Conservation (phyloP, 1,139 yeast species). For the Tardiomyces digboiensis region DNA sequence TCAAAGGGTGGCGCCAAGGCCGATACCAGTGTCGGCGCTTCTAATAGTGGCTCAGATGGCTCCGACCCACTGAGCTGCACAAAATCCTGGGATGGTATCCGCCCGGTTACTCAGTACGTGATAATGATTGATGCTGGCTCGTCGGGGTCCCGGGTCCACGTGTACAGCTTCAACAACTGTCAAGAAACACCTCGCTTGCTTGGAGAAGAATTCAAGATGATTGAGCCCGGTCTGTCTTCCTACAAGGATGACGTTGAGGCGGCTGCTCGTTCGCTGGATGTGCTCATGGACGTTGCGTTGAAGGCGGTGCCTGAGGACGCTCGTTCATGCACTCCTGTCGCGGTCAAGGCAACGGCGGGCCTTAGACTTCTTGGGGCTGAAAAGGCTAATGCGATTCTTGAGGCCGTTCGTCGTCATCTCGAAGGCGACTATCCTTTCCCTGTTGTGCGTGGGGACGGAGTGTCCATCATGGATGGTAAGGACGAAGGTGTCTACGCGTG, state of each 20-base stretch:
- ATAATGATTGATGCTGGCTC: conserved; percentile 97
- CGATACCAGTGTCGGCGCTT: no score
- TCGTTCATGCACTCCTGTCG: conserved; percentile 80
- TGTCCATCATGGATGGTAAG: conserved; percentile 88
- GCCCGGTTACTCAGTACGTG: conserved; percentile 44
- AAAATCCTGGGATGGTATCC: conserved; percentile 25
- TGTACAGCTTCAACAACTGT: conserved; percentile 85
- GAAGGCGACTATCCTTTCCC: conserved; percentile 83
- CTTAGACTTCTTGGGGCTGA: conserved; percentile 75
- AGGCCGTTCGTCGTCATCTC: conserved; percentile 66
- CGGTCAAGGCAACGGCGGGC: conserved; percentile 98
- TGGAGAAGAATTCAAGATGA: conserved; percentile 76
- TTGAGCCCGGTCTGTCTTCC: conserved; percentile 86
- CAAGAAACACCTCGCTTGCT: conserved; percentile 68
- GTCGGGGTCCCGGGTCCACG: conserved; percentile 92
- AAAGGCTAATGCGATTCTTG: conserved; percentile 58
- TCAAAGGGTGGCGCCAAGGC: not conserved
- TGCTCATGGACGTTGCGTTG: conserved; percentile 65
- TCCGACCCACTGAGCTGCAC: conserved; percentile 17
- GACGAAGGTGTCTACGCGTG: conserved; percentile 99
- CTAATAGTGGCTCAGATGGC: no score
- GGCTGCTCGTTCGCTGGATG: conserved; percentile 85
- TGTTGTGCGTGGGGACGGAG: conserved; percentile 75
- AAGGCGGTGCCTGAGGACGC: conserved; percentile 61
- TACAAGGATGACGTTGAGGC: conserved; percentile 71